Evolutionary conservation across 345 rosid species (phyloP).

Genomic region (Linum trigynum): DNA sequence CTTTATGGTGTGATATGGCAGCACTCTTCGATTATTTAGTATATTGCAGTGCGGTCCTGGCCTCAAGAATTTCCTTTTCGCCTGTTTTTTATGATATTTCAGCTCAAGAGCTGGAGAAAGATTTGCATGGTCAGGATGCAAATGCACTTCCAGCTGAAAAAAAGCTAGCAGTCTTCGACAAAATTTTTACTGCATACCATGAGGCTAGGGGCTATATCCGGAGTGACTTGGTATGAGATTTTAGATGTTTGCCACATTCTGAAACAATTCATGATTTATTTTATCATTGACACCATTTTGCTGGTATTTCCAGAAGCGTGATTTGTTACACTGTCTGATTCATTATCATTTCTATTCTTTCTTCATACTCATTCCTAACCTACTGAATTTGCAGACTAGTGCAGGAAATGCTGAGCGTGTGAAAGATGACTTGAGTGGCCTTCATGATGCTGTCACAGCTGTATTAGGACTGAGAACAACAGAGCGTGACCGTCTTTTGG

Average conservation of each 20-base stretch:
- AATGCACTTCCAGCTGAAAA: slow-evolving; percentile 76
- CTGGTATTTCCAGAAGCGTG: not conserved
- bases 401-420: slow-evolving; percentile 89
- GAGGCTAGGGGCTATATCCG: slow-evolving; percentile 92
- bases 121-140: slow-evolving; percentile 61
- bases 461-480: slow-evolving; percentile 85
- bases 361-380: slow-evolving; percentile 17
- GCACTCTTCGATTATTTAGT: not conserved
- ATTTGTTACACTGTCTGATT: not conserved
- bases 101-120: slow-evolving; percentile 99
- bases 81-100: slow-evolving; percentile 16
- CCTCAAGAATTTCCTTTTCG: not conserved
- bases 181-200: slow-evolving; percentile 78
- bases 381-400: slow-evolving; percentile 42
- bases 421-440: slow-evolving; percentile 88
- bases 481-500: slow-evolving; percentile 85
- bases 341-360: not conserved
- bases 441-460: slow-evolving; percentile 95
- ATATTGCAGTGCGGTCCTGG: not conserved
- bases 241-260: not conserved
- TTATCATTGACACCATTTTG: not conserved
- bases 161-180: slow-evolving; percentile 65
- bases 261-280: not conserved
- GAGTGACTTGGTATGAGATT: slow-evolving; percentile 70
- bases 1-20: not conserved